Evolutionary conservation across 2,329 filamentous ascomycete genomes (phyloP).

Genomic region (Huntiella bhutanensis): DNA sequence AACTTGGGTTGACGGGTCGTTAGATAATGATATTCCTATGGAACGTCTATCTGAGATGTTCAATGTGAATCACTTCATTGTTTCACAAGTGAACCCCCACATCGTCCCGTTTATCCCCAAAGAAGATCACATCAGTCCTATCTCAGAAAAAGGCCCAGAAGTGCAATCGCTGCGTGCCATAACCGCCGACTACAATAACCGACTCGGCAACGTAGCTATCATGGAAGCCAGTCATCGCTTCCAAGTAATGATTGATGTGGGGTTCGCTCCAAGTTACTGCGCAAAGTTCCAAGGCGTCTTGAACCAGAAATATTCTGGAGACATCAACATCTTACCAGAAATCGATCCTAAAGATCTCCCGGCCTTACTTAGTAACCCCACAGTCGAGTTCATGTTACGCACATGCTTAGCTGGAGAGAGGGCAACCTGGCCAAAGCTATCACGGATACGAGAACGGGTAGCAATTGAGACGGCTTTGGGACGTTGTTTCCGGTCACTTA

Average conservation of each 20-base stretch:
- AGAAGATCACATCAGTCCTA: constrained; percentile 40
- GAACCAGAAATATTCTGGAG: constrained; percentile 79
- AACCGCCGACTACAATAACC: constrained; percentile 38
- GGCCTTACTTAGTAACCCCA: constrained; percentile 66
- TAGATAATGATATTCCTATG: constrained; percentile 88
- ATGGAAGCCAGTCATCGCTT: constrained; percentile 66
- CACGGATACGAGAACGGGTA: constrained; percentile 67
- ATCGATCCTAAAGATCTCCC: constrained; percentile 58
- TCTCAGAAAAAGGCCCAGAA: neutral
- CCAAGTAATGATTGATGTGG: constrained; percentile 61
- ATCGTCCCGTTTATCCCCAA: constrained; percentile 69
- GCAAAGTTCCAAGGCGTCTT: constrained; percentile 66
- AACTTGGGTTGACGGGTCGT: constrained; percentile 83
- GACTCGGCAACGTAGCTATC: constrained; percentile 53
- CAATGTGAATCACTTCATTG: constrained; percentile 96
- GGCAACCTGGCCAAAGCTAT: constrained; percentile 82
- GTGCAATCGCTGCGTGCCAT: neutral
- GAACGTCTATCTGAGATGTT: constrained; percentile 83
- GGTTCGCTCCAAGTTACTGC: constrained; percentile 58
- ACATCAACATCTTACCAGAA: constrained; percentile 82
- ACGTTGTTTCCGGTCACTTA: constrained; percentile 48
- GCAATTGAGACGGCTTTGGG: constrained; percentile 77
- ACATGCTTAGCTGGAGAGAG: constrained; percentile 61
- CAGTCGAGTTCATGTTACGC: constrained; percentile 65
- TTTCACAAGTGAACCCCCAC: constrained; percentile 91